Evolutionary conservation across 2,329 filamentous ascomycete species (phyloP).

Genomic region (Colletotrichum caudatum): DNA sequence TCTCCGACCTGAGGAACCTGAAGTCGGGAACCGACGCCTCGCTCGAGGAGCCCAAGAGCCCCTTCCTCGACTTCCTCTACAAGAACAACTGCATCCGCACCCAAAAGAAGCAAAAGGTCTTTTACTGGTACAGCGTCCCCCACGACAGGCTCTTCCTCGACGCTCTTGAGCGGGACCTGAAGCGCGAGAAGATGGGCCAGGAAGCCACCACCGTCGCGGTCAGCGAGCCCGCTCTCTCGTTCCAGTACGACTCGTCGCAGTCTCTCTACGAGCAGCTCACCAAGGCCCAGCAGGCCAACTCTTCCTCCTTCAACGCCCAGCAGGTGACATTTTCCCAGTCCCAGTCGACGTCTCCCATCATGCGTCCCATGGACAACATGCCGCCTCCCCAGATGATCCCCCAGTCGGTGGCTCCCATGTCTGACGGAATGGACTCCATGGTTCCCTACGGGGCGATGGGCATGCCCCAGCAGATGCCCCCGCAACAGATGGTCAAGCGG

Average conservation of each 20-base stretch:
- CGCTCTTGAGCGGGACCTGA: slow-evolving; percentile 94
- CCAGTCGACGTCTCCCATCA: slow-evolving; percentile 87
- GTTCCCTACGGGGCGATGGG: slow-evolving; percentile 76
- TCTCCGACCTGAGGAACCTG: slow-evolving; percentile 96
- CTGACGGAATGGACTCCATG: slow-evolving; percentile 79
- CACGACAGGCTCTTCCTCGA: slow-evolving; percentile 98
- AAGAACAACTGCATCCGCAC: slow-evolving; percentile 99
- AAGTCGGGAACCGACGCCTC: slow-evolving; percentile 99
- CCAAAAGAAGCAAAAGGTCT: slow-evolving; percentile 99
- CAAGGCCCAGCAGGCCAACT: slow-evolving; percentile 98
- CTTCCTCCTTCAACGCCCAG: slow-evolving; percentile 92
- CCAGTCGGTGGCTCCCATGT: slow-evolving; percentile 67
- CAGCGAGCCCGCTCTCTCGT: slow-evolving; percentile 95
- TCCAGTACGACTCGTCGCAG: slow-evolving; percentile 99
- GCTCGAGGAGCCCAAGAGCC: slow-evolving; percentile 97
- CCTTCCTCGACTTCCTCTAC: slow-evolving; percentile 98
- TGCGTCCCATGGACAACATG: slow-evolving; percentile 94
- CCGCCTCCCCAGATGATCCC: slow-evolving; percentile 86
- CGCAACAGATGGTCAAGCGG: slow-evolving; percentile 81
- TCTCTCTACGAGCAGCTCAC: slow-evolving; percentile 99
- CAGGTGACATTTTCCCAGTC: slow-evolving; percentile 76
- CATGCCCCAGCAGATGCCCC: slow-evolving; percentile 42
- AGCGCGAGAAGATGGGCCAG: slow-evolving; percentile 99
- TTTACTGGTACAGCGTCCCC: slow-evolving; percentile 99
- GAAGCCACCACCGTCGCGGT: slow-evolving; percentile 97